phyloP scores from a whole-genome alignment of 2,329 filamentous ascomycete species.

The Diaporthe eres region DNA sequence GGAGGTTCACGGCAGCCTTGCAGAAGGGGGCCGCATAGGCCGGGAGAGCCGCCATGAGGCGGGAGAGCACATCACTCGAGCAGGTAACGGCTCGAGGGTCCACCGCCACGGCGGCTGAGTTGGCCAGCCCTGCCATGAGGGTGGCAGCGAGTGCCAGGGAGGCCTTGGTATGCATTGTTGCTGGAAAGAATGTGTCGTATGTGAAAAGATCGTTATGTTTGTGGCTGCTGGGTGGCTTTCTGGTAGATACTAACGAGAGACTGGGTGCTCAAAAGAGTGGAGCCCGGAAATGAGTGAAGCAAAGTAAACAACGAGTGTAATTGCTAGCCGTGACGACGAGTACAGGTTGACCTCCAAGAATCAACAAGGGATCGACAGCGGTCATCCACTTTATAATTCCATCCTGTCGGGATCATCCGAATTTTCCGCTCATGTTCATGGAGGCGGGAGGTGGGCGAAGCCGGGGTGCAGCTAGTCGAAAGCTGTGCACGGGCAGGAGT shows the following conservation, averaged over 20 bases:
- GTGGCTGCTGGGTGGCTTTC: not conserved
- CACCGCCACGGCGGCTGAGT: constrained; percentile 1
- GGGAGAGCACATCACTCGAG: not conserved
- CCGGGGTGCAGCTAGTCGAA: not conserved
- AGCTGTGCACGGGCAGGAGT: not conserved
- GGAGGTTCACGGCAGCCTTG: constrained; percentile 15
- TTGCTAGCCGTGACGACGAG: not conserved
- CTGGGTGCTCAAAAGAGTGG: constrained; percentile 8
- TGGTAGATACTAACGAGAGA: not conserved
- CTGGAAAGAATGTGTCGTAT: not conserved
- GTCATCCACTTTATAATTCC: not conserved
- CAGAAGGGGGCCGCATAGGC: constrained; percentile 29
- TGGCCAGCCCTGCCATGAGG: constrained; percentile 14
- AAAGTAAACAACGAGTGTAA: not conserved
- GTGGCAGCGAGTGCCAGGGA: constrained; percentile 12
- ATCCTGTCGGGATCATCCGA: not conserved
- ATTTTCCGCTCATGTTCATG: not conserved
- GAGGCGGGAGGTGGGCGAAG: not conserved
- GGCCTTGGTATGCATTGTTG: constrained; percentile 19
- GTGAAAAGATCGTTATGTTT: not conserved
- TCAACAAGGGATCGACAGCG: not conserved
- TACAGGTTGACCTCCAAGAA: not conserved
- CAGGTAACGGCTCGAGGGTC: constrained; percentile 20
- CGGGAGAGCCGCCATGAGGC: constrained; percentile 24
- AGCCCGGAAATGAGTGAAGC: not conserved